Base-by-base conservation (phyloP, 2,329 filamentous ascomycete species). In the Corynespora cassiicola region DNA sequence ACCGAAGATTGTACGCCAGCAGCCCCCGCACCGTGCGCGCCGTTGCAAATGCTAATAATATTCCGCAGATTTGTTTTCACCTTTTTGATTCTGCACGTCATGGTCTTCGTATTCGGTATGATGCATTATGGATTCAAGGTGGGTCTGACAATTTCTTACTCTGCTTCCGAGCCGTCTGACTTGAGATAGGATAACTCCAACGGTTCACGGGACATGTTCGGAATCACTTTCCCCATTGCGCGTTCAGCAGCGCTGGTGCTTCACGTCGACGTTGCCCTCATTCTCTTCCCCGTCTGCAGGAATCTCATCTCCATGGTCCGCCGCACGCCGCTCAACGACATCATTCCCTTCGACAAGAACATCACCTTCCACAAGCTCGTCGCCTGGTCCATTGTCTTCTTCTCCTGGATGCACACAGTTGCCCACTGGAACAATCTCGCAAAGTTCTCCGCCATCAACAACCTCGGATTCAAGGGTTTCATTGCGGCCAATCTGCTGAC, bases 361-460 rank as follows among this genome's bases (percentile, higher is more conserved):
- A 90, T 91, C 66, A 88, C 87, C 28, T 92, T 94, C 71, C 88
- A 94, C 74, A 92, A 89, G 71, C 83, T 79, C 31, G 88, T 87
- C 17, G 88, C 87, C 5, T 94, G 88, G 87, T 90, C 88, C 16
- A 90, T 95, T 58, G 85, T 94, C 52, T 90, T 92, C 72, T 95
- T 88, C 69, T 88, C 88, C 9, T 90, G 87, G 85, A 80, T 92
- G 1, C 89, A 94, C 71, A 91, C 87, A 12, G 82, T 92, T 58
- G 86, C 88, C 19, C 88, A 94, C 71, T 91, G 87, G 87, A 87
- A 88, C 75, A 94, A 94, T 73, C 85, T 91, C 58, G 88, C 85
- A 14, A 85, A 86, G 69, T 82, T 90, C 42, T 81, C 88, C 4
- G 80, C 81, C 47, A 84, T 87, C 72, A 84, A 90, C 67, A 82